Percentiles rank a stretch among this genome's conserved stretches.
Evolutionary conservation across 192 early-diverging fungal species (phyloP).

Genomic region (Powellomyces hirtus): DNA sequence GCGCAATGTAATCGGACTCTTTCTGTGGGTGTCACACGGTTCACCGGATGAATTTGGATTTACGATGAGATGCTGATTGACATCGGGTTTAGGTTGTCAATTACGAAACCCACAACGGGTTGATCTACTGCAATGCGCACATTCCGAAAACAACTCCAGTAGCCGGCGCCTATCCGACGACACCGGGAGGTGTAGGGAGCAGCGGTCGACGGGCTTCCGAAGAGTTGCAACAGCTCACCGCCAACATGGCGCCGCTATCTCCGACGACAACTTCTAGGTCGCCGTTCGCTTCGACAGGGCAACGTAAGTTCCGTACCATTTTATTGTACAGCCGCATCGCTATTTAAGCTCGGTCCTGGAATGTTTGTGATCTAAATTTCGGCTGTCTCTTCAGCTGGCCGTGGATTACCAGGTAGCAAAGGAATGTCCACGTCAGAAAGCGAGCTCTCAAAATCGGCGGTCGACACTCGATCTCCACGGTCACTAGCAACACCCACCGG

Average conservation of each 20-base stretch:
- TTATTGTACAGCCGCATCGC: too few relatives aligned
- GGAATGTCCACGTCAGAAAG: neutral
- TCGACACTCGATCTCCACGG: too few relatives aligned
- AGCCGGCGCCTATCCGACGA: neutral
- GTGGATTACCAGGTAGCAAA: too few relatives aligned
- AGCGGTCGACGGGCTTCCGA: neutral
- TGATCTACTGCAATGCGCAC: slow-evolving; percentile 18
- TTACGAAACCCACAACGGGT: slow-evolving; percentile 15
- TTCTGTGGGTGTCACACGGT: slow-evolving; percentile 3
- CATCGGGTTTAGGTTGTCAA: slow-evolving; percentile 17
- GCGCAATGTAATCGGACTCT: slow-evolving; percentile 22
- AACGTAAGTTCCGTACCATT: too few relatives aligned
- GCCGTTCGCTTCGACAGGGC: neutral
- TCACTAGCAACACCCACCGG: too few relatives aligned
- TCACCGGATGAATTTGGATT: too few relatives aligned
- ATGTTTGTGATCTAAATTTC: too few relatives aligned
- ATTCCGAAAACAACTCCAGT: neutral
- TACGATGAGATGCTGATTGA: too few relatives aligned
- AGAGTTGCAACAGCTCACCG: neutral
- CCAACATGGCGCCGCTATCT: neutral
- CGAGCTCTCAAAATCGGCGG: neutral
- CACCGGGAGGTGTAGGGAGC: neutral
- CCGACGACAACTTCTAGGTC: neutral
- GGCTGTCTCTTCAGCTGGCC: too few relatives aligned
- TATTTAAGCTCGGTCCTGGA: too few relatives aligned